Conservation (phyloP, 2,329 filamentous ascomycete species). For the Dactylellina cionopaga region DNA sequence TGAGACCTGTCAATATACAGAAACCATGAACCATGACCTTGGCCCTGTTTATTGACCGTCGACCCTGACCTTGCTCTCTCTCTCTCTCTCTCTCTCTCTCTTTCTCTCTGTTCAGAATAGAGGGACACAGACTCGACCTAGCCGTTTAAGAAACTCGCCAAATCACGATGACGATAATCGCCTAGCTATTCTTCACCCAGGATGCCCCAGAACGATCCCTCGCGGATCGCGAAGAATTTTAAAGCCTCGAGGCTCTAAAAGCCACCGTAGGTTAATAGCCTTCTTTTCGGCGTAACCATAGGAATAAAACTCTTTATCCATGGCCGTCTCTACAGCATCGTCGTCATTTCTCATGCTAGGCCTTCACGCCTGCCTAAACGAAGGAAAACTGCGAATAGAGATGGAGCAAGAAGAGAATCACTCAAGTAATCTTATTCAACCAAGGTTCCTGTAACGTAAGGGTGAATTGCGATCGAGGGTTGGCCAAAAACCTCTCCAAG, state of each 20-base stretch:
- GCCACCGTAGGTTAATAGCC: conserved; percentile 35
- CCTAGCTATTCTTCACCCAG: not conserved
- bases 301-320: conserved; percentile 22
- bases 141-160: conserved; percentile 20
- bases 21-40: conserved; percentile 25
- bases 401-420: not conserved
- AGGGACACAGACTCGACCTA: not conserved
- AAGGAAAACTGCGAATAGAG: not conserved
- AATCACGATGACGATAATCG: conserved; percentile 42
- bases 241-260: conserved; percentile 21
- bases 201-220: conserved; percentile 34
- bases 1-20: conserved; percentile 48
- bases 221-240: conserved; percentile 5
- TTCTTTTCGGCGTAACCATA: conserved; percentile 35
- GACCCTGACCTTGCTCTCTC: conserved; percentile 17
- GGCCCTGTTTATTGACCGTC: conserved; percentile 12
- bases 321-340: conserved; percentile 6
- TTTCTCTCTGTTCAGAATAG: not conserved
- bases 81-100: not conserved
- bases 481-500: not conserved
- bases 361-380: conserved; percentile 27
- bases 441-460: not conserved
- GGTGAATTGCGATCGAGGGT: conserved; percentile 5
- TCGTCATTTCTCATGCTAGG: conserved; percentile 26
- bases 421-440: not conserved